These are phyloP conservation scores for Aphanocladium album DNA, from an alignment of 2,329 filamentous ascomycete species.

Conservation along the genomic window DNA sequence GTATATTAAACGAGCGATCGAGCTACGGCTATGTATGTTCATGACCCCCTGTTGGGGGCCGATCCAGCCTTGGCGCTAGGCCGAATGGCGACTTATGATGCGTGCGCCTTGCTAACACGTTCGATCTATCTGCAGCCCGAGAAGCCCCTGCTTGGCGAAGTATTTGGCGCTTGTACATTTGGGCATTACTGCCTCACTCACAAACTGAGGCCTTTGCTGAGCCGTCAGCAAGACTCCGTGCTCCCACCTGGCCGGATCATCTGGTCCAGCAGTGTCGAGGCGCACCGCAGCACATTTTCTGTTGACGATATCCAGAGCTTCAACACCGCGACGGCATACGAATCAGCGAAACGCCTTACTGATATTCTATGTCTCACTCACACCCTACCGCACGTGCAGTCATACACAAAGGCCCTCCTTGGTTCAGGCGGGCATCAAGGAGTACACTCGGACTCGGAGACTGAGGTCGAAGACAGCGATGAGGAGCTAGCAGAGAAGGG, in stretches of 20 bases:
- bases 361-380: conserved; percentile 76
- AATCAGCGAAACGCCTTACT: conserved; percentile 80
- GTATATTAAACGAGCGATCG: conserved; percentile 36
- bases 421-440: conserved; percentile 23
- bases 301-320: conserved; percentile 73
- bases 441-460: conserved; percentile 9
- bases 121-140: conserved; percentile 37
- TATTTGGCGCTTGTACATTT: conserved; percentile 91
- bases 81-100: not conserved
- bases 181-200: conserved; percentile 90
- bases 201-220: conserved; percentile 69
- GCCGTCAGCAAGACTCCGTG: conserved; percentile 35
- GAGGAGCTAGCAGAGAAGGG: conserved; percentile 7
- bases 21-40: conserved; percentile 30
- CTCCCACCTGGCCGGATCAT: conserved; percentile 62
- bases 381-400: conserved; percentile 57
- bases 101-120: not conserved
- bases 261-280: conserved; percentile 83
- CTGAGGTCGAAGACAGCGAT: conserved; percentile 16
- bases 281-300: conserved; percentile 48
- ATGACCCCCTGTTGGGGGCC: not conserved
- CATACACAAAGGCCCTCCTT: conserved; percentile 55
- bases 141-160: conserved; percentile 62
- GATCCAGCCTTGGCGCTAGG: not conserved
- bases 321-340: conserved; percentile 62